phyloP scores from a whole-genome alignment of 768 basidiomycete genomes.

The Mycena sanguinolenta region DNA sequence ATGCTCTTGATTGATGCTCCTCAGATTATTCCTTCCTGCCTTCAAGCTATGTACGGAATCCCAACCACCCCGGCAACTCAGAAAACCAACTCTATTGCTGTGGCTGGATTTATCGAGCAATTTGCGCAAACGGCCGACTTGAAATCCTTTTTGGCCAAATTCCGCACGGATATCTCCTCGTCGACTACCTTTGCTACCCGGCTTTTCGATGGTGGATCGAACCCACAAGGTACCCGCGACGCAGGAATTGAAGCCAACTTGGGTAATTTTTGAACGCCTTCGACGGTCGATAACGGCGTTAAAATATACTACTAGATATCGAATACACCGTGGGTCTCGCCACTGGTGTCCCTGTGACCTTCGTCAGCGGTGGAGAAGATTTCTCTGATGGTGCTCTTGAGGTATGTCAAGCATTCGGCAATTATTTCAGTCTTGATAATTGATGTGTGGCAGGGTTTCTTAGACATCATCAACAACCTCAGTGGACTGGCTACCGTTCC shows the following conservation, averaged over 20 bases:
- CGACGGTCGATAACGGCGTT: not conserved
- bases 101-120: conserved; percentile 43
- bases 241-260: conserved; percentile 53
- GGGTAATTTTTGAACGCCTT: conserved; percentile 15
- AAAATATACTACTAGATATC: conserved; percentile 43
- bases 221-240: conserved; percentile 44
- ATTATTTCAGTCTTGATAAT: not conserved
- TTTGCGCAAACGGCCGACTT: conserved; percentile 49
- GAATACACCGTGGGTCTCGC: conserved; percentile 55
- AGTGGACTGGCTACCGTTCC: conserved; percentile 47
- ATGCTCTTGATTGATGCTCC: not conserved
- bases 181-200: conserved; percentile 50
- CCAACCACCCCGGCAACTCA: conserved; percentile 41
- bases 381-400: conserved; percentile 47
- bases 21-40: conserved; percentile 41
- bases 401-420: not conserved
- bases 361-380: conserved; percentile 49
- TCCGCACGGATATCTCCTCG: conserved; percentile 48
- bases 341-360: conserved; percentile 48
- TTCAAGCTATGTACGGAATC: conserved; percentile 46
- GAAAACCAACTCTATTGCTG: conserved; percentile 39
- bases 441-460: conserved; percentile 40
- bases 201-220: conserved; percentile 52
- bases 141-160: conserved; percentile 40
- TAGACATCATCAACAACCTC: conserved; percentile 50